Conservation (phyloP, 176 grass and related monocot species). For the Pontederia crassipes region DNA sequence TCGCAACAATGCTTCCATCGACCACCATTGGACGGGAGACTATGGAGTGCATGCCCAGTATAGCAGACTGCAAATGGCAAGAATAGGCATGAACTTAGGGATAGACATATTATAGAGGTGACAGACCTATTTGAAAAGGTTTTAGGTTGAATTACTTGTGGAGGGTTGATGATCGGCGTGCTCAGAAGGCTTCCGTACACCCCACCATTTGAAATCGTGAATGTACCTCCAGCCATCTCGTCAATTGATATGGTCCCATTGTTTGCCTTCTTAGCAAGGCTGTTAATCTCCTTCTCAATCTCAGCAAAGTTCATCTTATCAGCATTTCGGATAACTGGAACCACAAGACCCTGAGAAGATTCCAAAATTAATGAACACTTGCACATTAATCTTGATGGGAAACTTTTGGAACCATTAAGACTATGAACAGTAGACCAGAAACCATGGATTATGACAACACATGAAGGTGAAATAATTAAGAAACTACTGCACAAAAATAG, state of each 20-base stretch:
- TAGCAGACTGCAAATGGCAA: conserved; percentile 45
- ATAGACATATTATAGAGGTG: background rate
- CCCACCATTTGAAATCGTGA: conserved; percentile 83
- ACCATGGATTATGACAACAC: background rate
- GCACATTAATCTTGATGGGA: too few relatives aligned
- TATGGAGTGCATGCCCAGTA: conserved; percentile 82
- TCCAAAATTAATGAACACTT: background rate
- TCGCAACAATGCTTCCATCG: conserved; percentile 37
- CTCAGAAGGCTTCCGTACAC: conserved; percentile 83
- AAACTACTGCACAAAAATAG: background rate
- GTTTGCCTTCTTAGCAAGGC: conserved; percentile 70
- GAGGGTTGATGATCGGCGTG: conserved; percentile 81
- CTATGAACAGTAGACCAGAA: background rate
- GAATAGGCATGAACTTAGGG: background rate
- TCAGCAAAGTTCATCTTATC: conserved; percentile 78
- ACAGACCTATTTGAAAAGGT: background rate
- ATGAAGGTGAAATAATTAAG: background rate
- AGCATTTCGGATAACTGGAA: conserved; percentile 65
- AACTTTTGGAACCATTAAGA: background rate
- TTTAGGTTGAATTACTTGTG: conserved; percentile 35
- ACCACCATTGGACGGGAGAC: conserved; percentile 60
- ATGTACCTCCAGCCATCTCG: conserved; percentile 83
- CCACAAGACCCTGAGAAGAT: conserved; percentile 55
- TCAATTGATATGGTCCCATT: conserved; percentile 75
- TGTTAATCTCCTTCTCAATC: conserved; percentile 71